A percentile compares a stretch with the other conserved stretches of the same genome.
Evolutionary conservation across 2,329 filamentous ascomycete genomes (phyloP).

Genomic region (Aspergillus melleus): DNA sequence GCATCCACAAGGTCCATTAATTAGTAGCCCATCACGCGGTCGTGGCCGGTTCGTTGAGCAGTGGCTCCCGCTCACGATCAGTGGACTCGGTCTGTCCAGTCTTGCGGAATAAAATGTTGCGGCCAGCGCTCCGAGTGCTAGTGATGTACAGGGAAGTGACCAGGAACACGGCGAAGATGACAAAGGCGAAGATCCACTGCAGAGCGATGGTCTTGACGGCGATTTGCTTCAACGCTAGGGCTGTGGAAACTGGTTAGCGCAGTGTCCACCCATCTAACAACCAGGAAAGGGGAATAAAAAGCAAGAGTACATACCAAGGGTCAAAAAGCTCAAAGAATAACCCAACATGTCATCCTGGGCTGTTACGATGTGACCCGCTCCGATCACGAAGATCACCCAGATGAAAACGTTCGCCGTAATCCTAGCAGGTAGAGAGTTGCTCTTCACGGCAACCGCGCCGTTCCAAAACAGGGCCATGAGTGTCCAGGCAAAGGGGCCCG

Average conservation of each 20-base stretch:
- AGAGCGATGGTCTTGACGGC: slow-evolving; percentile 70
- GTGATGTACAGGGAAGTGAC: slow-evolving; percentile 59
- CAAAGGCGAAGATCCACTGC: slow-evolving; percentile 91
- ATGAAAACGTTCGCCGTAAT: slow-evolving; percentile 86
- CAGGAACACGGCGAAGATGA: slow-evolving; percentile 75
- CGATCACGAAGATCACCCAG: slow-evolving; percentile 78
- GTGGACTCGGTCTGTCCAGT: slow-evolving; percentile 38
- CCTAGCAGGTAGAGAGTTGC: slow-evolving; percentile 65
- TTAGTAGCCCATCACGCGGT: slow-evolving; percentile 3
- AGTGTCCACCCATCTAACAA: neutral
- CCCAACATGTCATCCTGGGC: slow-evolving; percentile 80
- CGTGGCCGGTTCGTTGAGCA: slow-evolving; percentile 45
- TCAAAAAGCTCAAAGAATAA: slow-evolving; percentile 71
- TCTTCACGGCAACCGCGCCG: slow-evolving; percentile 77
- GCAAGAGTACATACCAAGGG: slow-evolving; percentile 58
- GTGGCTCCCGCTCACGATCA: slow-evolving; percentile 55
- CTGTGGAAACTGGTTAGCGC: slow-evolving; percentile 31
- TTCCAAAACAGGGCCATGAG: slow-evolving; percentile 88
- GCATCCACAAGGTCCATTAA: neutral
- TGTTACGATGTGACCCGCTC: slow-evolving; percentile 69
- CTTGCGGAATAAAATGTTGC: slow-evolving; percentile 37
- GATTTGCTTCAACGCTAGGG: slow-evolving; percentile 76
- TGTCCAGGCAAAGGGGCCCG: slow-evolving; percentile 80
- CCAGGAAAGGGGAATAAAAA: neutral
- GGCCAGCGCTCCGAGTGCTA: slow-evolving; percentile 34